Evolutionary conservation across 2,329 filamentous ascomycete species (phyloP).

Genomic region (Aspergillus novoparasiticus): DNA sequence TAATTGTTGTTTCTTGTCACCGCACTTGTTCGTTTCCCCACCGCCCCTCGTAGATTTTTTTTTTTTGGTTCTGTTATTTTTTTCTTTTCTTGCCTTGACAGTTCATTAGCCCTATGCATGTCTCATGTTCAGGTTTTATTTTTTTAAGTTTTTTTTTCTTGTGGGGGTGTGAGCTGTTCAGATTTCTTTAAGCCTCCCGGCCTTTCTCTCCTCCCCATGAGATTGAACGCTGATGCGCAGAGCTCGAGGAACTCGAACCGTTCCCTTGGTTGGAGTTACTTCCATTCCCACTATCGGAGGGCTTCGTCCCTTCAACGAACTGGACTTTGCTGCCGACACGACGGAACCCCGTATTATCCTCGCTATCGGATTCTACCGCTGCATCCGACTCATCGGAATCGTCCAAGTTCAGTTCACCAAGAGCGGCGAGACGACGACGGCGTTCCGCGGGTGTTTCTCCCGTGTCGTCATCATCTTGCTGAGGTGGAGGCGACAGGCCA

Average conservation of each 20-base stretch:
- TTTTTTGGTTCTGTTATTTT: background rate
- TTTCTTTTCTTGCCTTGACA: background rate
- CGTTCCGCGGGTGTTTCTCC: constrained; percentile 50
- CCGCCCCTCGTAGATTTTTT: background rate
- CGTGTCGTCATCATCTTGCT: constrained; percentile 37
- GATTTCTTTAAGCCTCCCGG: constrained; percentile 22
- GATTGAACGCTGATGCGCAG: constrained; percentile 33
- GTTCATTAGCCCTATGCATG: background rate
- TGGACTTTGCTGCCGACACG: constrained; percentile 30
- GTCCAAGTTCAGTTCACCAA: constrained; percentile 39
- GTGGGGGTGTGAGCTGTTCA: constrained; percentile 6
- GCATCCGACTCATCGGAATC: constrained; percentile 29
- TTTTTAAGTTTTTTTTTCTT: background rate
- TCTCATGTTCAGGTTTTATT: background rate
- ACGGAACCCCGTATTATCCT: constrained; percentile 25
- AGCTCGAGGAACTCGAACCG: constrained; percentile 19
- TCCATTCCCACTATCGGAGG: constrained; percentile 25
- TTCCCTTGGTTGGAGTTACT: constrained; percentile 14
- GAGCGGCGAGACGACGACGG: constrained; percentile 48
- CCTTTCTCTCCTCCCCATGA: constrained; percentile 48
- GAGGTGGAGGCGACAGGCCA: constrained; percentile 29
- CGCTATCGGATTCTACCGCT: constrained; percentile 25
- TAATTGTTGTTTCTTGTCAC: background rate
- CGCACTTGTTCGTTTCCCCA: background rate
- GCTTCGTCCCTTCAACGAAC: constrained; percentile 36